Base-by-base conservation (phyloP, 2,329 filamentous ascomycete genomes). In the Diaporthe humulicola region DNA sequence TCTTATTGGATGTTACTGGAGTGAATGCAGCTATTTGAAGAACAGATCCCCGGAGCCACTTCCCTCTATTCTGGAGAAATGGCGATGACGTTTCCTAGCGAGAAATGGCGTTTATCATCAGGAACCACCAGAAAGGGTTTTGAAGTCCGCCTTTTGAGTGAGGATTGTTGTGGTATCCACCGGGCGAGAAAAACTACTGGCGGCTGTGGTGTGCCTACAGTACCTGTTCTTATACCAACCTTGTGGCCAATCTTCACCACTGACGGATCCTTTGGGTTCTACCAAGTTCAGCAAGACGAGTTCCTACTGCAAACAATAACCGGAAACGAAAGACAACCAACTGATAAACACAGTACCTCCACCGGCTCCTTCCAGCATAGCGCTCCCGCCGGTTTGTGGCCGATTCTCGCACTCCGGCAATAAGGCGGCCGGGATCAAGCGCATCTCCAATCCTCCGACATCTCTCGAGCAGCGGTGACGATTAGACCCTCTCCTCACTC, bases 331-430 rank as follows among this genome's bases (percentile, higher is more conserved):
- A 38, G 71, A 52, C 19, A 42, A 52, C 19, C 60, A 28, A 28
- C 36, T 28, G 66, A 67, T 22, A 38, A 22, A 60, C 19, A 30
- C 57, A 45, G 57, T 30, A 56, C 25, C 12, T 54, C 25, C 19
- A 52, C 17, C 9, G 10, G 22, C 10, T 52, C 14, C 57, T 60
- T 38, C 71, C 64, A 69, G 45, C 40, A 19, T 33, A 67, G 50
- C 69, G 57, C 66, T 40, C 58, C 71, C 50, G 66, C 74, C 71
- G 38, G 36, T 52, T 30, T 56, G 40, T 52, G 71, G 57, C 71
- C 71, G 71, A 50, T 74, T 42, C 7, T 75, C 71, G 66, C 50
- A 30, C 30, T 52, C 48, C 74, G 74, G 74, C 74, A 75, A 74
- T 75, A 74, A 75, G 36, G 58, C 74, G 71, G 66, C 70, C 57